A percentile compares a stretch with the other conserved stretches of the same genome.
These are phyloP conservation scores for Vaccinium macrocarpon DNA, from an alignment of 148 eudicot species.

Conservation along the genomic window DNA sequence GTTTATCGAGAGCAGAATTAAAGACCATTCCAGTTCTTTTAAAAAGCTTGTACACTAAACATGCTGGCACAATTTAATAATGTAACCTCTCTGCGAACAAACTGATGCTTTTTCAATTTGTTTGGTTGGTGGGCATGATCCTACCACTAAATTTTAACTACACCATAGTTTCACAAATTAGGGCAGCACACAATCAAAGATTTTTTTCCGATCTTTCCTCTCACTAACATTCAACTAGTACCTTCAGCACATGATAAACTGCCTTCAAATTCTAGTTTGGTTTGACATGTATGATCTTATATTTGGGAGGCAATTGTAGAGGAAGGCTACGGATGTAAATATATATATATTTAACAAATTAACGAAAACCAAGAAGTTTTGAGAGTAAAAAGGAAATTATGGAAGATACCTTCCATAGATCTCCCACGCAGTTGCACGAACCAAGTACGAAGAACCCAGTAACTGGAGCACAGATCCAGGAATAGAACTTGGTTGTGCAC, in stretches of 20 bases:
- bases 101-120: background rate
- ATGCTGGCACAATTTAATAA: background rate
- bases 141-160: background rate
- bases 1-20: background rate
- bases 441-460: constrained; percentile 72
- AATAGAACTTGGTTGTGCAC: constrained; percentile 72
- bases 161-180: background rate
- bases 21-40: background rate
- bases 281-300: background rate
- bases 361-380: constrained; percentile 1
- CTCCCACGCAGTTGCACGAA: constrained; percentile 92
- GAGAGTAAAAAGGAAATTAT: constrained; percentile 7
- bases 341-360: too few species aligned
- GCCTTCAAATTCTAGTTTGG: background rate
- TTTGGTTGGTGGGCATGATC: background rate
- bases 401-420: constrained; percentile 75
- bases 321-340: background rate
- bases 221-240: background rate
- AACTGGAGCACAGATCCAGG: constrained; percentile 69
- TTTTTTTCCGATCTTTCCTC: background rate
- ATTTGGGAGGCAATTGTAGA: background rate
- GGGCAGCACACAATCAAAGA: background rate
- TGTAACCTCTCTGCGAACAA: background rate
- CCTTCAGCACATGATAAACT: constrained; percentile 2
- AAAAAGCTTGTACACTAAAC: background rate